Percentiles rank a stretch among this genome's conserved stretches.
These are phyloP conservation scores for Coniochaeta ligniaria DNA, from an alignment of 2,329 filamentous ascomycete species.

Conservation along the genomic window DNA sequence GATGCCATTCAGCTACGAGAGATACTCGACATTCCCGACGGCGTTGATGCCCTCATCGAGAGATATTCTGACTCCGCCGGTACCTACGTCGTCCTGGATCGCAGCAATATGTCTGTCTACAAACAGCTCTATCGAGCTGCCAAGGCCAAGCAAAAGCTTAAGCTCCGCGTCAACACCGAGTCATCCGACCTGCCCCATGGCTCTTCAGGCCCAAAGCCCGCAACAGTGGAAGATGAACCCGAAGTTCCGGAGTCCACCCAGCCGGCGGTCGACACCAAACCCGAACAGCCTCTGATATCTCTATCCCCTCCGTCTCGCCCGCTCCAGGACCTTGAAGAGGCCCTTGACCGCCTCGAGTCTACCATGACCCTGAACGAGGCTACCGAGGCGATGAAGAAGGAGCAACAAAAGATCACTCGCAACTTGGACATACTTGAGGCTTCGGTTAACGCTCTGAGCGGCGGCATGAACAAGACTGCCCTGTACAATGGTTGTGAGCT, in stretches of 20 bases:
- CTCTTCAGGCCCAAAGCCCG: slow-evolving; percentile 26
- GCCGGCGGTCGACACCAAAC: slow-evolving; percentile 4
- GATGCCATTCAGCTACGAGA: slow-evolving; percentile 53
- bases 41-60: slow-evolving; percentile 65
- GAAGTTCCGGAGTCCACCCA: slow-evolving; percentile 10
- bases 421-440: slow-evolving; percentile 1
- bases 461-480: background rate
- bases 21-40: slow-evolving; percentile 56
- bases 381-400: background rate
- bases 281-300: background rate
- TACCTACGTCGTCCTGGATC: slow-evolving; percentile 72
- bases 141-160: slow-evolving; percentile 96
- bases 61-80: slow-evolving; percentile 92
- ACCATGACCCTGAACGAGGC: background rate
- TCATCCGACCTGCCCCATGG: slow-evolving; percentile 21
- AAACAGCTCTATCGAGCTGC: slow-evolving; percentile 95
- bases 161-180: slow-evolving; percentile 62
- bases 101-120: slow-evolving; percentile 74
- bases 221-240: slow-evolving; percentile 7
- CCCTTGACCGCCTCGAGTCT: background rate
- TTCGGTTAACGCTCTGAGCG: background rate
- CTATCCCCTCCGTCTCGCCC: slow-evolving; percentile 7
- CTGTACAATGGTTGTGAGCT: background rate
- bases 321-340: slow-evolving; percentile 5
- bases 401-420: background rate